These are phyloP conservation scores for Mortierella sp. DNA, from an alignment of 371 early-diverging fungal genomes.

Conservation along the genomic window DNA sequence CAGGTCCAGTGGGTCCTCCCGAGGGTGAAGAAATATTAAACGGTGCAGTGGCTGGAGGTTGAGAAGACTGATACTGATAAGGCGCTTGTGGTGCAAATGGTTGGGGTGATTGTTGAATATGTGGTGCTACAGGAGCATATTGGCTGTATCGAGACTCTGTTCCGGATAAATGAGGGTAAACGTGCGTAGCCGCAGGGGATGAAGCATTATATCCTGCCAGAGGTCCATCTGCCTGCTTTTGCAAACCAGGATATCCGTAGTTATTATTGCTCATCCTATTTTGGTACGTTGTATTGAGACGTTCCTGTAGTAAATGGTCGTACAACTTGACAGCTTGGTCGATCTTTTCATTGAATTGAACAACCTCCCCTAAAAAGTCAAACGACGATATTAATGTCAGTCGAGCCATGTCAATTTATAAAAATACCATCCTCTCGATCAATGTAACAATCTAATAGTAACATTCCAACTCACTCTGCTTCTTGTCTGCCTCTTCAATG, in stretches of 20 bases:
- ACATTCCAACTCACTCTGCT: slow-evolving; percentile 65
- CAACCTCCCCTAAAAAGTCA: slow-evolving; percentile 61
- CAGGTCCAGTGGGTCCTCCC: slow-evolving; percentile 5
- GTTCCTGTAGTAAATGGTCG: slow-evolving; percentile 83
- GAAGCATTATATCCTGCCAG: slow-evolving; percentile 9
- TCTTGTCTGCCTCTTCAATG: slow-evolving; percentile 74
- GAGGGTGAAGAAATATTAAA: slow-evolving; percentile 12
- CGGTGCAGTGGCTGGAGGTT: slow-evolving; percentile 20
- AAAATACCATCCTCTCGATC: background rate
- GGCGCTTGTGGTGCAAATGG: slow-evolving; percentile 18
- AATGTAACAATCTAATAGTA: background rate
- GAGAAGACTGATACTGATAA: slow-evolving; percentile 22
- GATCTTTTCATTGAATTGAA: slow-evolving; percentile 81
- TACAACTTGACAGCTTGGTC: slow-evolving; percentile 82
- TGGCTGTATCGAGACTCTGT: slow-evolving; percentile 28
- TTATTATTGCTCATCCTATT: slow-evolving; percentile 37
- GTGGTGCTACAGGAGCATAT: slow-evolving; percentile 18
- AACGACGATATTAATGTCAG: background rate
- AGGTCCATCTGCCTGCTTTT: slow-evolving; percentile 15
- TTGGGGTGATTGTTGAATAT: slow-evolving; percentile 9
- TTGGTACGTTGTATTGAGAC: slow-evolving; percentile 61
- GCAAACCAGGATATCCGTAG: slow-evolving; percentile 26
- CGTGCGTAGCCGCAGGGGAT: slow-evolving; percentile 7
- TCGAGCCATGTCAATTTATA: background rate
- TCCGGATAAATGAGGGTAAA: slow-evolving; percentile 31